Evolutionary conservation across 192 early-diverging fungal genomes (phyloP).

Genomic region (Neocallimastix lanati): DNA sequence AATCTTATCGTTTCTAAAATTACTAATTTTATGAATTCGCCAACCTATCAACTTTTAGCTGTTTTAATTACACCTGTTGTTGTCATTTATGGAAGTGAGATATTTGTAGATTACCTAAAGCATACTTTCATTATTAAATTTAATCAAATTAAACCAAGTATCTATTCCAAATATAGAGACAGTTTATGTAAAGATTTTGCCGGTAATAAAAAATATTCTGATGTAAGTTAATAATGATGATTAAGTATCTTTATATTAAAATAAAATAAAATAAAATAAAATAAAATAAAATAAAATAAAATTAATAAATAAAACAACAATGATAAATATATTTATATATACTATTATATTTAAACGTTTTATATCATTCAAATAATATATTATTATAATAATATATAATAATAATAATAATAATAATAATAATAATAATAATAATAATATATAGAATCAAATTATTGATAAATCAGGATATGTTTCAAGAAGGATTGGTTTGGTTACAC

Average conservation of each 20-base stretch:
- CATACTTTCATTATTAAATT: slow-evolving; percentile 97
- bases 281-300: too few relatives aligned
- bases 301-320: too few relatives aligned
- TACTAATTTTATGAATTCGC: slow-evolving; percentile 1
- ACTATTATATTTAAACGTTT: too few relatives aligned
- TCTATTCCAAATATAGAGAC: slow-evolving; percentile 74
- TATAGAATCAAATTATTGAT: not conserved
- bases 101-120: slow-evolving; percentile 92
- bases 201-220: too few relatives aligned
- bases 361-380: too few relatives aligned
- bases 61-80: slow-evolving; percentile 55
- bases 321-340: too few relatives aligned
- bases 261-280: too few relatives aligned
- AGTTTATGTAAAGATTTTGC: slow-evolving; percentile 60
- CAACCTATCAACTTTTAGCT: slow-evolving; percentile 32
- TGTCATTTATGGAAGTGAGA: slow-evolving; percentile 71
- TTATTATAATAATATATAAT: too few relatives aligned
- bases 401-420: too few relatives aligned
- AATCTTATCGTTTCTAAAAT: not conserved
- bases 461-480: not conserved
- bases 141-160: slow-evolving; percentile 73
- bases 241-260: too few relatives aligned
- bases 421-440: too few relatives aligned
- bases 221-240: slow-evolving; percentile 27
- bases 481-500: not conserved